Base-by-base conservation (phyloP, 176 grass and related monocot genomes). In the Oryza punctata region DNA sequence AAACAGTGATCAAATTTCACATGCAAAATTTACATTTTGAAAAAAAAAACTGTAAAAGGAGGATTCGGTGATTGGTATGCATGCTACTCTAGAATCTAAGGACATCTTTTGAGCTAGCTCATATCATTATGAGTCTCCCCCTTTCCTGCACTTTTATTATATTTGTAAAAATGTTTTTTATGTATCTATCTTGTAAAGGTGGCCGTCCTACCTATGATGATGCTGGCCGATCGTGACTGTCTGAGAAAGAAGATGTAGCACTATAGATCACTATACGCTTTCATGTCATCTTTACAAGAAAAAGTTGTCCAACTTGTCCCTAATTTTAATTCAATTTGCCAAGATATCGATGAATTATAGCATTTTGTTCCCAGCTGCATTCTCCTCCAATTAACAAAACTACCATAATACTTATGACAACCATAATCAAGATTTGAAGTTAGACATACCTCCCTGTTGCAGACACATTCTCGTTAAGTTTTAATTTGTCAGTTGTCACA, bases 201-300 rank as follows among this genome's bases (percentile, higher is more conserved):
- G 10, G 24, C 11, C 52, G 38, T n/a, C 67, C 77, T 43, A 85
- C 82, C 70, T 27, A 37, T 41, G 50, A 72, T 61, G 82, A 52
- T 85, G 82, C 43, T 44, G 26, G 82, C 3, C 67, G 88, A 85
- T 85, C 78, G 82, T 89, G 78, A 14, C 72, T 76, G 72, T 85
- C 72, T 33, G 1, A 29, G 9, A 75, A 81, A 75, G 72, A 45
- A 75, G 71, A n/a, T 52, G 57, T 23, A 24, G 57, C 21, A 61
- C 57, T 61, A 61, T 61, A 59, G 54, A n/a, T 7, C 57, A 60
- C 54, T 60, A 3, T 23, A 21, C 19, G 1, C 49, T 33, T 75
- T n/a, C 46, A 57, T 75, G 27, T 9, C 72, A 54, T 52, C 46
- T 54, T 75, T 75, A 54, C 40, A 75, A 82, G 59, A 18, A 6